phyloP scores from a whole-genome alignment of 139 green algal genomes.

The Micractinium sp. region DNA sequence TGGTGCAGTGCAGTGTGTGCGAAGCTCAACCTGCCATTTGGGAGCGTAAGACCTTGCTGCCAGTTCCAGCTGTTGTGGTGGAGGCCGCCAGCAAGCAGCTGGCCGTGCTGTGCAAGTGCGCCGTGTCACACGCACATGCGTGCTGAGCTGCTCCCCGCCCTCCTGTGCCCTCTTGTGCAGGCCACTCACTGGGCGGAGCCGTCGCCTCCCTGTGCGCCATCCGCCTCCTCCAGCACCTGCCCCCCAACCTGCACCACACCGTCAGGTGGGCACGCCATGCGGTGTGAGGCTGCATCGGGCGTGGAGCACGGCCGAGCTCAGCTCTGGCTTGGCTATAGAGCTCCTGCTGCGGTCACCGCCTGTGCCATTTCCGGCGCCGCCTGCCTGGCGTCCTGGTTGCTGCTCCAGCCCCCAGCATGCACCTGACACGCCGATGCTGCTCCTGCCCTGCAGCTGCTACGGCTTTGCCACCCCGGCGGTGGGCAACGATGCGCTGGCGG shows the following conservation, averaged over 20 bases:
- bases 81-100: not conserved
- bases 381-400: no score
- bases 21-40: not conserved
- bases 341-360: not conserved
- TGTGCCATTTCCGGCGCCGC: not conserved
- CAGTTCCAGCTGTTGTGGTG: no score
- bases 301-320: not conserved
- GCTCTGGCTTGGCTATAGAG: not conserved
- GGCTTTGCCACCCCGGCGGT: conserved; percentile 79
- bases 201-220: conserved; percentile 78
- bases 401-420: not conserved
- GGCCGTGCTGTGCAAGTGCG: no score
- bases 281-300: no score
- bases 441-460: not conserved
- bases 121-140: no score
- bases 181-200: conserved; percentile 75
- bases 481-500: conserved; percentile 74
- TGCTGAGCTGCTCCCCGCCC: no score
- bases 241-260: conserved; percentile 28
- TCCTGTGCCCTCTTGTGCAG: not conserved
- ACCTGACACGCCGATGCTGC: not conserved
- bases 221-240: conserved; percentile 66
- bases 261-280: conserved; percentile 54
- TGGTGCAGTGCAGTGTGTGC: not conserved
- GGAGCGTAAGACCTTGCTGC: no score